Evolutionary conservation across 306 rosid genomes (phyloP).

Genomic region (Dryas alaskensis): DNA sequence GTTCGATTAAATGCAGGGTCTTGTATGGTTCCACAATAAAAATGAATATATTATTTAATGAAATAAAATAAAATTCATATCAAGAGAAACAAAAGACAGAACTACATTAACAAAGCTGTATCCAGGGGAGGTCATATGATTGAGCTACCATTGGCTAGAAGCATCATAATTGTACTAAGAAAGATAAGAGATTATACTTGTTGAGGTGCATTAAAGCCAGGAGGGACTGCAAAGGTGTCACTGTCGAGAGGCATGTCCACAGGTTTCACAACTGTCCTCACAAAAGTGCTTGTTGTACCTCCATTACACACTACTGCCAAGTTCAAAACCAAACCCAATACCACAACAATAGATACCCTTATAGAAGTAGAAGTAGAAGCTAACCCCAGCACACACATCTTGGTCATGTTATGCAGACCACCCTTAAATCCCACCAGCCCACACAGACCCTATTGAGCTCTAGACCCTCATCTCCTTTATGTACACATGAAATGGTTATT

Average conservation of each 20-base stretch:
- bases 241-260: conserved; percentile 56
- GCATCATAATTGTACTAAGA: not conserved
- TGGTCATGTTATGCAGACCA: not conserved
- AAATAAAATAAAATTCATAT: not conserved
- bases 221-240: conserved; percentile 45
- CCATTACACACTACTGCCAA: conserved; percentile 29
- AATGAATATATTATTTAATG: not conserved
- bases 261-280: conserved; percentile 40
- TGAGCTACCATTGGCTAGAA: no score
- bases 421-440: not conserved
- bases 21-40: not conserved
- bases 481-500: not conserved
- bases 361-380: conserved; percentile 16
- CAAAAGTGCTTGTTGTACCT: conserved; percentile 37
- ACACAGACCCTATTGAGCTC: not conserved
- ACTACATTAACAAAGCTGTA: not conserved
- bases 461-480: not conserved
- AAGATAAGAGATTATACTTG: conserved; percentile 34
- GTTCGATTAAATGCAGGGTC: not conserved
- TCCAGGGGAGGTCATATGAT: no score
- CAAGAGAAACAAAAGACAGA: not conserved
- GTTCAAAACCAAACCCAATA: conserved; percentile 31
- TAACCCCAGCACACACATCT: conserved; percentile 34
- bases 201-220: conserved; percentile 62
- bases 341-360: conserved; percentile 5